These are phyloP conservation scores for Fusarium transvaalense DNA, from an alignment of 2,329 filamentous ascomycete genomes.

Conservation along the genomic window DNA sequence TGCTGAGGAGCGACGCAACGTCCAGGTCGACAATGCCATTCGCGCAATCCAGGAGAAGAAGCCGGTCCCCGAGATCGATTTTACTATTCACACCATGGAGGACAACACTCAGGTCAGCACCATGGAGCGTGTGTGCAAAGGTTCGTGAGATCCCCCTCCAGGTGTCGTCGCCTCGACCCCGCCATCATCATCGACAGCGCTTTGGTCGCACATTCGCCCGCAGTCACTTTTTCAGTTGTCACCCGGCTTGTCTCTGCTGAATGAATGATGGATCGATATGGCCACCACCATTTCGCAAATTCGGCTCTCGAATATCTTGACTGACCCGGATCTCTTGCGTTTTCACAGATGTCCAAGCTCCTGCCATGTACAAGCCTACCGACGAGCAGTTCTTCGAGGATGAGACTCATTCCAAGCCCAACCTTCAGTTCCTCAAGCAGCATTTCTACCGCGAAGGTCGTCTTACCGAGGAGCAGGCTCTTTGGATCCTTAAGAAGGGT, in stretches of 20 bases:
- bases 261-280: neutral
- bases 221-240: conserved; percentile 7
- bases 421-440: conserved; percentile 95
- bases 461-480: conserved; percentile 94
- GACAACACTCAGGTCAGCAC: conserved; percentile 97
- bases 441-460: conserved; percentile 98
- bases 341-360: conserved; percentile 90
- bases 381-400: conserved; percentile 96
- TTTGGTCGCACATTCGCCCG: conserved; percentile 32
- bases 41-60: conserved; percentile 95
- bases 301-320: conserved; percentile 12
- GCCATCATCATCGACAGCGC: conserved; percentile 36
- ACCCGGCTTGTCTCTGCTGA: neutral
- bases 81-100: conserved; percentile 98
- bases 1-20: conserved; percentile 62
- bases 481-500: conserved; percentile 93
- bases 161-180: conserved; percentile 38
- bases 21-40: conserved; percentile 87
- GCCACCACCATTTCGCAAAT: neutral
- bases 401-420: conserved; percentile 86
- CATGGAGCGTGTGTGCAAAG: conserved; percentile 96
- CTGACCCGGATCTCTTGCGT: conserved; percentile 35
- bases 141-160: conserved; percentile 64
- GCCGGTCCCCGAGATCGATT: conserved; percentile 97
- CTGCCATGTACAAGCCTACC: conserved; percentile 90